Evolutionary conservation across 768 basidiomycete species (phyloP).

Genomic region (Daedaleopsis nitida): DNA sequence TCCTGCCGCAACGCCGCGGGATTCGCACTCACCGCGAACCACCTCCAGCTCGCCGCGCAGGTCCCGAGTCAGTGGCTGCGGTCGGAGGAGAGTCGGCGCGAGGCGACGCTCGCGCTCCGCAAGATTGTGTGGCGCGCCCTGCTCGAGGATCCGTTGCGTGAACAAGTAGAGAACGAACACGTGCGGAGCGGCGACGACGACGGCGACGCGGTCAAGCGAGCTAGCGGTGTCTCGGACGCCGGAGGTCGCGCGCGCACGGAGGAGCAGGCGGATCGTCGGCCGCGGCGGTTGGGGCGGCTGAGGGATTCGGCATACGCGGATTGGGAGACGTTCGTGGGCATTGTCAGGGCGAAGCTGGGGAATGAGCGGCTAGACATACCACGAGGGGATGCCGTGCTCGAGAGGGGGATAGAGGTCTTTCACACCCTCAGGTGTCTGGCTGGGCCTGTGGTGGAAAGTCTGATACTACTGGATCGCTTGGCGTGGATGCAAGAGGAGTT

Average conservation of each 20-base stretch:
- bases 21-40: constrained; percentile 46
- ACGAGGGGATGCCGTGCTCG: constrained; percentile 25
- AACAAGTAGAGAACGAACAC: background rate
- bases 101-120: constrained; percentile 54
- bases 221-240: background rate
- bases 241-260: too few relatives aligned
- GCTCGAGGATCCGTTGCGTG: constrained; percentile 39
- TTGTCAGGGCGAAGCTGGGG: constrained; percentile 21
- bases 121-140: constrained; percentile 78
- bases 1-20: background rate
- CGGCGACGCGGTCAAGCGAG: background rate
- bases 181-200: background rate
- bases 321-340: constrained; percentile 48
- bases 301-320: constrained; percentile 49
- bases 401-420: constrained; percentile 53
- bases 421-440: constrained; percentile 69
- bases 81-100: constrained; percentile 32
- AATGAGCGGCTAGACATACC: background rate
- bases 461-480: constrained; percentile 63
- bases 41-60: constrained; percentile 74
- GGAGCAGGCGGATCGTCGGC: background rate
- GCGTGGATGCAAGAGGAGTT: constrained; percentile 54
- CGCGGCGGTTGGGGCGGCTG: constrained; percentile 50
- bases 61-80: constrained; percentile 64
- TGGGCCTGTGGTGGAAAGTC: constrained; percentile 67